These are phyloP conservation scores for Avicennia marina DNA, from an alignment of 257 asterid genomes.

Conservation along the genomic window DNA sequence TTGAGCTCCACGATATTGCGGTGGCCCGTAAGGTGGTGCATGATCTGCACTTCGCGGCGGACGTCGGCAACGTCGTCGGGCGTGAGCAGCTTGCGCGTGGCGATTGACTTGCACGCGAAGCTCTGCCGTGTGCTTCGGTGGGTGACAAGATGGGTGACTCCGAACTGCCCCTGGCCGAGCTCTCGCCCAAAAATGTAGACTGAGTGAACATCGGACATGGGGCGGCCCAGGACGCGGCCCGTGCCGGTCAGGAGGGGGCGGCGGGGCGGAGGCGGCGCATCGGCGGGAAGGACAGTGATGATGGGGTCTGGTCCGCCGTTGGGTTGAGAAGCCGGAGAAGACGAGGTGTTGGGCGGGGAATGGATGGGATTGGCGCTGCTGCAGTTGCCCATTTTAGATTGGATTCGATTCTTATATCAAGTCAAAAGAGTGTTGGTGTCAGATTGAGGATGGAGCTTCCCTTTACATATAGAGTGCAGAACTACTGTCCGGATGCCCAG, in stretches of 20 bases:
- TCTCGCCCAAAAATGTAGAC: conserved; percentile 60
- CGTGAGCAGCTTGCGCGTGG: conserved; percentile 48
- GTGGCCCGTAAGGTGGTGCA: conserved; percentile 77
- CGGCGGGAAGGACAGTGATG: conserved; percentile 53
- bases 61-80: conserved; percentile 63
- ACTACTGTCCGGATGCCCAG: conserved; percentile 3
- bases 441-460: conserved; percentile 1
- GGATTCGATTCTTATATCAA: conserved; percentile 18
- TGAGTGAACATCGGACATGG: conserved; percentile 53
- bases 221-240: conserved; percentile 66
- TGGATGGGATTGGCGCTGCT: conserved; percentile 30
- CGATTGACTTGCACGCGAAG: conserved; percentile 78
- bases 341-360: conserved; percentile 22
- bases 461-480: neutral
- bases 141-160: conserved; percentile 63
- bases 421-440: conserved; percentile 28
- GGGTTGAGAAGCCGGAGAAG: conserved; percentile 24
- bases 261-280: conserved; percentile 62
- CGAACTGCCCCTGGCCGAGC: conserved; percentile 84
- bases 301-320: conserved; percentile 15
- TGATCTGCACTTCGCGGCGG: conserved; percentile 78
- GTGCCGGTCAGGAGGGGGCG: conserved; percentile 39
- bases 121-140: conserved; percentile 41
- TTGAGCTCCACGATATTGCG: conserved; percentile 65
- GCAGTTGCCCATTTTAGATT: conserved; percentile 61